A percentile compares a stretch with the other conserved stretches of the same genome.
phyloP scores from a whole-genome alignment of 352 stramenopile species.

The Pythium periplocum region DNA sequence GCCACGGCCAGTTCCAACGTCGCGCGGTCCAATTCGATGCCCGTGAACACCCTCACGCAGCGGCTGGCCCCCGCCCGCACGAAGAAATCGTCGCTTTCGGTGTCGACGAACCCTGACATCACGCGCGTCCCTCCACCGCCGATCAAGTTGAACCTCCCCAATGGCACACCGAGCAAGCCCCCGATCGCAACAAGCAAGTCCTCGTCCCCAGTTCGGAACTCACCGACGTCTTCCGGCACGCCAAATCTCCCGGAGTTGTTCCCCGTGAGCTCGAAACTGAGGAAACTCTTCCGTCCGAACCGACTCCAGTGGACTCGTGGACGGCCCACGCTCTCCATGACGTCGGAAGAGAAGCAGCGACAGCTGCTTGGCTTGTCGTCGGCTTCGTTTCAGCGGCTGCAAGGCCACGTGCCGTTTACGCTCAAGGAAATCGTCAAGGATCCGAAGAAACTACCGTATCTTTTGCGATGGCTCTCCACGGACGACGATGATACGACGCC shows the following conservation, averaged over 20 bases:
- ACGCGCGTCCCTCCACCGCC: no score
- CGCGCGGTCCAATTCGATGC: conserved; percentile 26
- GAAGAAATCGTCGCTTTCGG: conserved; percentile 26
- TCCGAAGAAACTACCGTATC: conserved; percentile 78
- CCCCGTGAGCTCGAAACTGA: conserved; percentile 71
- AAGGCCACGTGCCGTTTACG: conserved; percentile 76
- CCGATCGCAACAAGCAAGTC: no score
- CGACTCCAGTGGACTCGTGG: conserved; percentile 52
- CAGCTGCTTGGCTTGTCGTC: conserved; percentile 45
- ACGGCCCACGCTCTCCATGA: conserved; percentile 8
- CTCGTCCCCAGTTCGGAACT: not conserved
- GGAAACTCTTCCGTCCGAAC: conserved; percentile 65
- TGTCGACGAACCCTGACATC: conserved; percentile 4
- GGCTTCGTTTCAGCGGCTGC: conserved; percentile 63
- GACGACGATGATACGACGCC: conserved; percentile 29
- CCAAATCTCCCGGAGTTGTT: conserved; percentile 27
- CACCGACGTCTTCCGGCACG: not conserved
- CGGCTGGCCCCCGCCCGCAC: conserved; percentile 9
- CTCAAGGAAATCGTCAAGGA: conserved; percentile 85
- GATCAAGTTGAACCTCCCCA: no score
- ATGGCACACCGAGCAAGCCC: no score
- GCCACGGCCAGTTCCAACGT: not conserved
- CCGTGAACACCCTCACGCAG: conserved; percentile 19
- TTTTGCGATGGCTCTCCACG: conserved; percentile 69
- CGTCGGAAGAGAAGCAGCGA: conserved; percentile 30